A percentile compares a stretch with the other conserved stretches of the same genome.
These are phyloP conservation scores for Trichoderma erinaceum DNA, from an alignment of 495 filamentous ascomycete species.

Conservation along the genomic window DNA sequence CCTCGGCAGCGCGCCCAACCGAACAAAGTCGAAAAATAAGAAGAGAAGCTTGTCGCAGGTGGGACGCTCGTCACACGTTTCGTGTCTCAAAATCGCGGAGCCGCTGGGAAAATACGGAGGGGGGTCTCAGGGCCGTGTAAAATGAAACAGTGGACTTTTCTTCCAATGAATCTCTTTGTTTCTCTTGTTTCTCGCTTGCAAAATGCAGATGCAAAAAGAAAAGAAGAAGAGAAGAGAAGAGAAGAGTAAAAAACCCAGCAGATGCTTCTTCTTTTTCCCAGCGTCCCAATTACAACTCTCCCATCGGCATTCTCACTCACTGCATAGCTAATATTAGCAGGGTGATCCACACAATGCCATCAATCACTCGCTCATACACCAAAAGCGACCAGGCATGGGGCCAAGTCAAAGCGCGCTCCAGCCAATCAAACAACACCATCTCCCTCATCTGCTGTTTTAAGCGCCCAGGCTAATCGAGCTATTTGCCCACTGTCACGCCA, in stretches of 20 bases:
- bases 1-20: neutral
- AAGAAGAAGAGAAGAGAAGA: neutral
- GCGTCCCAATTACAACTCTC: neutral
- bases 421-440: slow-evolving; percentile 6
- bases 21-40: neutral
- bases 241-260: neutral
- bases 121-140: neutral
- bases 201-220: neutral
- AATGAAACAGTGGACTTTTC: neutral
- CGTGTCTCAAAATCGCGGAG: neutral
- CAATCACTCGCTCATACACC: neutral
- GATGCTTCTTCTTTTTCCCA: neutral
- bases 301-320: neutral
- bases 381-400: neutral
- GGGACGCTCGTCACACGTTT: slow-evolving; percentile 7
- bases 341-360: neutral
- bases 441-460: neutral
- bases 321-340: neutral
- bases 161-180: neutral
- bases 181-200: neutral
- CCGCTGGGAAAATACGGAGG: neutral
- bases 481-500: neutral
- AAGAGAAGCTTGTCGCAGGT: slow-evolving; percentile 9
- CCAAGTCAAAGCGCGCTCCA: neutral
- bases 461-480: slow-evolving; percentile 12